Evolutionary conservation across 345 rosid genomes (phyloP).

Genomic region (Excoecaria agallocha): DNA sequence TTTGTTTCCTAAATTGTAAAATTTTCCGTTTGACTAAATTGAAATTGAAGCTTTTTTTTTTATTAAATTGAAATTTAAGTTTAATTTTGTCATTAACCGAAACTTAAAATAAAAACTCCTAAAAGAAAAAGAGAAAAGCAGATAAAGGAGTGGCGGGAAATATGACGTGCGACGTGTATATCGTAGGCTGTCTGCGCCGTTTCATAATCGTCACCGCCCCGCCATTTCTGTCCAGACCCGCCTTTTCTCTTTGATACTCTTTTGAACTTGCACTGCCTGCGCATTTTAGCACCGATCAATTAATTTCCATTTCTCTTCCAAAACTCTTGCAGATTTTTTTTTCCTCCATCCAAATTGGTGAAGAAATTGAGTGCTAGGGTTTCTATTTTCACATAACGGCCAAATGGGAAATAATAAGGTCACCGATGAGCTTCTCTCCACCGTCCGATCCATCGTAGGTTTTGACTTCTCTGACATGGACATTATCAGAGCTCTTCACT

Average conservation of each 20-base stretch:
- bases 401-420: slow-evolving; percentile 65
- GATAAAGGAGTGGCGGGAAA: slow-evolving; percentile 25
- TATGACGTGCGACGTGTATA: not conserved
- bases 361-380: slow-evolving; percentile 41
- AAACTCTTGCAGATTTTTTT: not conserved
- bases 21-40: no score
- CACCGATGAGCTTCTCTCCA: slow-evolving; percentile 52
- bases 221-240: not conserved
- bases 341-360: not conserved
- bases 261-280: not conserved
- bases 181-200: no score
- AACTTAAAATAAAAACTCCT: no score
- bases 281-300: not conserved
- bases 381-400: not conserved
- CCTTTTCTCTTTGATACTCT: not conserved
- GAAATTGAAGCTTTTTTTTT: no score
- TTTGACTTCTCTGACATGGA: slow-evolving; percentile 80
- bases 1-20: no score
- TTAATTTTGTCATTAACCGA: no score
- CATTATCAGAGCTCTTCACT: slow-evolving; percentile 73
- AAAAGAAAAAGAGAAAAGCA: not conserved
- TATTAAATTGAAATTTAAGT: no score
- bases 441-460: slow-evolving; percentile 78
- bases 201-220: not conserved
- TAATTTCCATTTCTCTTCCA: not conserved